Evolutionary conservation across 148 eudicot species (phyloP), one percentile per base, ranked within the genome.

Genomic region (Arbutus unedo): DNA sequence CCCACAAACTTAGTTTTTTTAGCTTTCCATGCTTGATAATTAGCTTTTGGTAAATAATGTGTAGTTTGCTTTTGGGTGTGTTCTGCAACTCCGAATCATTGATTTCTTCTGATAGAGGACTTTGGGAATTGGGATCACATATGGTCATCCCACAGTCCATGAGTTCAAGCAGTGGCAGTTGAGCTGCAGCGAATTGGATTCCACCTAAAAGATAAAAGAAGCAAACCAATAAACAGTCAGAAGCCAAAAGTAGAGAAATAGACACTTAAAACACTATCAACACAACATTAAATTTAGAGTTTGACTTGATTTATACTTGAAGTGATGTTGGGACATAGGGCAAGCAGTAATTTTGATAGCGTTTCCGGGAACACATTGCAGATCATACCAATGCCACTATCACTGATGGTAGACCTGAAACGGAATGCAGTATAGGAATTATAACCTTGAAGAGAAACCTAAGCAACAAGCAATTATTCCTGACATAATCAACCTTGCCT

Each of bases 131-230:
- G 66, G 87, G 88, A 87, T 89, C 92, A 84, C 93, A 92, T 56
- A 96, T 86, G 31, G 92, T 89, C 98, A 91, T 96, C 68, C 99
- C 99, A 85, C 99, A 96, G 83, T 96, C 99, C 96, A 96, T 88
- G 76, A 96, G 95, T 85, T 94, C 99, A 77, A 96, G 88, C 81
- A 85, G 86, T 84, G 98, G 99, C 82, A 96, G 85, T 87, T 96
- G 97, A 67, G 99, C 98, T 19, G 98, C 90, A 74, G 98, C 99
- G 89, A 96, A 96, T 79, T 96, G 99, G 78, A 96, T 93, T 79
- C 99, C 99, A 90, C 98, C 99, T 96, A 72, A 51, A 82, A 81
- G 74, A 67, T 38, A 79, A 19, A 81, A 67, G 53, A 41, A 81
- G 16, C 25, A 5, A 75, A 25, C 3, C 10, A 50, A 16, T 56